Percentiles rank a stretch among this genome's conserved stretches.
phyloP scores from a whole-genome alignment of 1,139 yeast species.

The Suhomyces bokatorum region DNA sequence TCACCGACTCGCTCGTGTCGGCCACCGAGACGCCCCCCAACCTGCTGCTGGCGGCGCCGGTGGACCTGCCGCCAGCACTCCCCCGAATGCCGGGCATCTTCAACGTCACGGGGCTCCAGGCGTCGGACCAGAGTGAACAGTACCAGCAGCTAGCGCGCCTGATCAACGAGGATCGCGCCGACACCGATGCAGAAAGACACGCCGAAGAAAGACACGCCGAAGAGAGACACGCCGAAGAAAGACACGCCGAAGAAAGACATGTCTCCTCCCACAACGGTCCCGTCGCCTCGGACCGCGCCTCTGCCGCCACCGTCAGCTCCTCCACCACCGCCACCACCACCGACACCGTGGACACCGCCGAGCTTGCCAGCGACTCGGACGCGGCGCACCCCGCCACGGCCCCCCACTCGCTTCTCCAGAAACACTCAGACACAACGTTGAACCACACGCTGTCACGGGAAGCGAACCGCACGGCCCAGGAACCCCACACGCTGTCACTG shows the following conservation, averaged over 20 bases:
- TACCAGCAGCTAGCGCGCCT: conserved; percentile 25
- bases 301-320: conserved; percentile 1
- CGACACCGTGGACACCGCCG: conserved; percentile 12
- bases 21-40: conserved; percentile 11
- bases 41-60: conserved; percentile 3
- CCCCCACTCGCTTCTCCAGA: conserved; percentile 1
- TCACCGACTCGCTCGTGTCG: conserved; percentile 15
- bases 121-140: conserved; percentile 18
- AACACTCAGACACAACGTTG: conserved; percentile 7
- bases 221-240: too few species aligned
- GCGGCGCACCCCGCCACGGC: too few species aligned
- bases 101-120: conserved; percentile 54
- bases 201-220: too few species aligned
- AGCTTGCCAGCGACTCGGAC: conserved; percentile 1
- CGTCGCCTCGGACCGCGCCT: not conserved
- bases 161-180: conserved; percentile 17
- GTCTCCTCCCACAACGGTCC: too few species aligned
- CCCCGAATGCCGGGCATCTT: conserved; percentile 65
- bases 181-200: too few species aligned
- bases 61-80: conserved; percentile 20
- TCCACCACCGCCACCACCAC: conserved; percentile 6
- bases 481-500: too few species aligned
- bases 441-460: conserved; percentile 7
- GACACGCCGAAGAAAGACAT: too few species aligned
- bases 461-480: not conserved